phyloP scores from a whole-genome alignment of 371 early-diverging fungal species.

The Coemansia sp. region DNA sequence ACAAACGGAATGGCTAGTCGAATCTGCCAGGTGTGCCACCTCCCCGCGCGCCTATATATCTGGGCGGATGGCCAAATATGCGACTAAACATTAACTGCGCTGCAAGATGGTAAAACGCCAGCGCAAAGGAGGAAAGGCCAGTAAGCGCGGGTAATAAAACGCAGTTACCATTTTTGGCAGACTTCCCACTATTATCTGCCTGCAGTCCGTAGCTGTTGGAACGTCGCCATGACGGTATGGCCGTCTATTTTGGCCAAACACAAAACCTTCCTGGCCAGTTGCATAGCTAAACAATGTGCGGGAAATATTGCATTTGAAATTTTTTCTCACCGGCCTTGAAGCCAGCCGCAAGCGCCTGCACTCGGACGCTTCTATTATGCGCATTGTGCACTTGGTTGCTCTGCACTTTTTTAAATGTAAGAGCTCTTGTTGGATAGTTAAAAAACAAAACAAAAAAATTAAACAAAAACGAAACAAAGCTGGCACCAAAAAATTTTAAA shows the following conservation, averaged over 20 bases:
- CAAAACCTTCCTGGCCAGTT: not conserved
- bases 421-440: not conserved
- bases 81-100: constrained; percentile 14
- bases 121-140: not conserved
- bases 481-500: not conserved
- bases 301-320: constrained; percentile 3
- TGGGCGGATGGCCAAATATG: not conserved
- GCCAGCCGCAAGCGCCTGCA: too few relatives aligned
- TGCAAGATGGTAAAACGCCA: constrained; percentile 11
- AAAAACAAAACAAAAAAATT: constrained; percentile 1
- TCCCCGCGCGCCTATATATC: not conserved
- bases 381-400: not conserved
- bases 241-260: not conserved
- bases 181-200: not conserved
- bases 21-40: not conserved
- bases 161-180: constrained; percentile 9
- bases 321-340: constrained; percentile 1
- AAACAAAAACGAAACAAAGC: not conserved
- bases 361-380: not conserved
- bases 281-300: not conserved
- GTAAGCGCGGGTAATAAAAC: constrained; percentile 8
- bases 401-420: not conserved
- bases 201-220: too few relatives aligned
- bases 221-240: not conserved
- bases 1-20: too few relatives aligned